phyloP scores from a whole-genome alignment of 2,329 filamentous ascomycete genomes.

The Cladosporium phlei region DNA sequence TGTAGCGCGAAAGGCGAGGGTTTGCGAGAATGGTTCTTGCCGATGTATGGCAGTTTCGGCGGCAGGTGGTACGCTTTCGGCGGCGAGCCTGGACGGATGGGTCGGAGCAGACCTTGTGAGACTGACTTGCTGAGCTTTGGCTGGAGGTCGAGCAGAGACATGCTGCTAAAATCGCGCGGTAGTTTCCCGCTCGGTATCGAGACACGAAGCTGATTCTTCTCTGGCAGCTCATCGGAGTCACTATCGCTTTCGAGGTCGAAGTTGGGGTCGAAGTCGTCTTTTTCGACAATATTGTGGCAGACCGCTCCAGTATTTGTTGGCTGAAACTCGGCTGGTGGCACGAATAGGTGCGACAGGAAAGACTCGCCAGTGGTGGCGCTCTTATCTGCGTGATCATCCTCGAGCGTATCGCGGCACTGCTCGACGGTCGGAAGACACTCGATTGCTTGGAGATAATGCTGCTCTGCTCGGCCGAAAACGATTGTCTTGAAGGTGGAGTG shows the following conservation, averaged over 20 bases:
- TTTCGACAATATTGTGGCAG: not conserved
- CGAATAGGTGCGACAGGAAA: not conserved
- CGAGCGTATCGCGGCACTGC: not conserved
- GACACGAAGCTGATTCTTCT: slow-evolving; percentile 15
- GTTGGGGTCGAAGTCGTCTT: slow-evolving; percentile 20
- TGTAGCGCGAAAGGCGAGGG: not conserved
- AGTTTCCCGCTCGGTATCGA: slow-evolving; percentile 15
- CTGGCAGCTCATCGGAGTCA: slow-evolving; percentile 25
- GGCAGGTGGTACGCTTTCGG: slow-evolving; percentile 23
- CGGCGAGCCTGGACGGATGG: slow-evolving; percentile 28
- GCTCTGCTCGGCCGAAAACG: slow-evolving; percentile 37
- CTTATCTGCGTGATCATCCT: not conserved
- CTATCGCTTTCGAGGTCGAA: slow-evolving; percentile 27
- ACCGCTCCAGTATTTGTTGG: too few relatives aligned
- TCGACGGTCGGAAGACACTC: slow-evolving; percentile 1
- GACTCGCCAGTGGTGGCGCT: not conserved
- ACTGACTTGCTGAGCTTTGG: slow-evolving; percentile 11
- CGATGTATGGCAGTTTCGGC: slow-evolving; percentile 20
- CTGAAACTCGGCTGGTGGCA: not conserved
- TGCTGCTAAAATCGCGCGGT: slow-evolving; percentile 17
- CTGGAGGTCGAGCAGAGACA: slow-evolving; percentile 15
- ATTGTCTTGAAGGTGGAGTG: slow-evolving; percentile 42
- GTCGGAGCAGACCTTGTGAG: slow-evolving; percentile 22
- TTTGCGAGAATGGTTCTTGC: slow-evolving; percentile 6
- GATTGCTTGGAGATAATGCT: slow-evolving; percentile 30